A percentile compares a stretch with the other conserved stretches of the same genome.
Evolutionary conservation across 2,329 filamentous ascomycete species (phyloP).

Genomic region (Chrysoporthe deuterocubensis): DNA sequence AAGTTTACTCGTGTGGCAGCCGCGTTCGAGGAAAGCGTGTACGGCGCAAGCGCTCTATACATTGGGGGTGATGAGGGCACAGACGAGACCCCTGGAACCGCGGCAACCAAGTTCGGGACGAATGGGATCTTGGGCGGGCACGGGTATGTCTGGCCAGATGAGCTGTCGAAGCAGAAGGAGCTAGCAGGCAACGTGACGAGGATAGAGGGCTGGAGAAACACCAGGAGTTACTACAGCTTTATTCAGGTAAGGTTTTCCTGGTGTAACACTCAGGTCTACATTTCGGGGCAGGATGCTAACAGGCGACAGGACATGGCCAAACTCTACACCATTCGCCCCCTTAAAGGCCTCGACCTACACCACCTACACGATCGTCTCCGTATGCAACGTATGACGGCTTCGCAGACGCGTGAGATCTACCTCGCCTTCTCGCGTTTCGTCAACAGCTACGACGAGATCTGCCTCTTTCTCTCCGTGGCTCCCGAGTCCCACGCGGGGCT

Average conservation of each 20-base stretch:
- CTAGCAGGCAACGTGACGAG: slow-evolving; percentile 88
- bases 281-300: slow-evolving; percentile 32
- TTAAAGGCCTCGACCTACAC: slow-evolving; percentile 83
- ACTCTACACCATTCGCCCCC: slow-evolving; percentile 66
- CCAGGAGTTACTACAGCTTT: slow-evolving; percentile 92
- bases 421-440: slow-evolving; percentile 76
- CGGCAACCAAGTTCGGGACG: slow-evolving; percentile 41
- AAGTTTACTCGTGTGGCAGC: slow-evolving; percentile 92
- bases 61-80: slow-evolving; percentile 74
- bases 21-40: slow-evolving; percentile 94
- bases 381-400: slow-evolving; percentile 75
- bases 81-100: slow-evolving; percentile 59
- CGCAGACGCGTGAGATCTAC: slow-evolving; percentile 83
- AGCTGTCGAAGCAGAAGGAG: slow-evolving; percentile 78
- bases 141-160: slow-evolving; percentile 93
- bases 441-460: slow-evolving; percentile 82
- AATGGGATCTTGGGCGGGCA: slow-evolving; percentile 65
- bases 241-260: slow-evolving; percentile 71
- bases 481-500: slow-evolving; percentile 86
- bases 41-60: slow-evolving; percentile 87
- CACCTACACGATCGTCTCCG: slow-evolving; percentile 92
- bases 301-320: slow-evolving; percentile 64
- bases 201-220: slow-evolving; percentile 96
- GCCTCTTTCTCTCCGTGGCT: slow-evolving; percentile 78
- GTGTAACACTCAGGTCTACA: neutral